Conservation (phyloP, 768 basidiomycete genomes). For the Amyloporia xantha region DNA sequence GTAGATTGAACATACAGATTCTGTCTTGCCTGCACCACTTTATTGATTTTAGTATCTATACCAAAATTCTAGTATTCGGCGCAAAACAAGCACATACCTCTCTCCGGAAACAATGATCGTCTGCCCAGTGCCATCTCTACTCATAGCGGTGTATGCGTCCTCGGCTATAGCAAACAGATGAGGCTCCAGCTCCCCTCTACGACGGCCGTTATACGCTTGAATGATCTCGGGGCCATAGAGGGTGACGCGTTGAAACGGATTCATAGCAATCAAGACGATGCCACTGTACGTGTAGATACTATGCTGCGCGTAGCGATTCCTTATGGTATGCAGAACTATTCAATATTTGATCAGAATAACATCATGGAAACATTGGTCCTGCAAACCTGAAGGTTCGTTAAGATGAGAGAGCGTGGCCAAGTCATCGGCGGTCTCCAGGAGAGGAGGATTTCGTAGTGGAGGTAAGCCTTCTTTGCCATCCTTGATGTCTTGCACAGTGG, state of each 20-base stretch:
- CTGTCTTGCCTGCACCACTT: conserved; percentile 99
- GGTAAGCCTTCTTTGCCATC: conserved; percentile 78
- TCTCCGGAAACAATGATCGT: conserved; percentile 99
- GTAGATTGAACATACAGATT: conserved; percentile 63
- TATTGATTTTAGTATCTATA: conserved; percentile 6
- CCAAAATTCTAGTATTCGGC: conserved; percentile 4
- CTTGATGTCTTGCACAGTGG: conserved; percentile 74
- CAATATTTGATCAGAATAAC: no score
- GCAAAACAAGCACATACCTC: conserved; percentile 47
- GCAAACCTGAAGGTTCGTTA: conserved; percentile 91
- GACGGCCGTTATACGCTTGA: conserved; percentile 89
- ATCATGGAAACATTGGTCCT: conserved; percentile 1
- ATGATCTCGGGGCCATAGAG: conserved; percentile 97
- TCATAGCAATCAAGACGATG: conserved; percentile 97
- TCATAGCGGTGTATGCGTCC: conserved; percentile 98
- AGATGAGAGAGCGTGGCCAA: conserved; percentile 95
- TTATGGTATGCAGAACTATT: conserved; percentile 91
- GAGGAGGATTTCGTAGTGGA: conserved; percentile 91
- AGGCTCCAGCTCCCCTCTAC: conserved; percentile 92
- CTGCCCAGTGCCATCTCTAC: conserved; percentile 88
- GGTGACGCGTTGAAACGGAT: conserved; percentile 96
- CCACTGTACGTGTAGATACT: conserved; percentile 99
- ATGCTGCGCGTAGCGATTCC: conserved; percentile 93
- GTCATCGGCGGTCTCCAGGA: conserved; percentile 96
- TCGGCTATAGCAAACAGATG: conserved; percentile 99